Evolutionary conservation across 495 filamentous ascomycete species (phyloP).

Genomic region (Neurospora sp.): DNA sequence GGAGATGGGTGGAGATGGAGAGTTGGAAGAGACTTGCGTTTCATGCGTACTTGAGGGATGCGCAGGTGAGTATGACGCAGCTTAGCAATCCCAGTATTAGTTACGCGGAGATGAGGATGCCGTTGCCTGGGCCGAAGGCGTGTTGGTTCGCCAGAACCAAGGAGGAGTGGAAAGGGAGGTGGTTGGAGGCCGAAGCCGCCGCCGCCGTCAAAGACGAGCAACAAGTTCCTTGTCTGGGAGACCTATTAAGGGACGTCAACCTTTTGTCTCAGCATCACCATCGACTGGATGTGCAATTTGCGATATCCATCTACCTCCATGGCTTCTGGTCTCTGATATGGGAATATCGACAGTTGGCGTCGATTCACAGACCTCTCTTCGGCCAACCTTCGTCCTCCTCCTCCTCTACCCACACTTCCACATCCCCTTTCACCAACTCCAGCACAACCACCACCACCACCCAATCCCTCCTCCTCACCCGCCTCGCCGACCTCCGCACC

Average conservation of each 20-base stretch:
- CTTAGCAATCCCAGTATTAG: constrained; percentile 48
- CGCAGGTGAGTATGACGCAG: constrained; percentile 47
- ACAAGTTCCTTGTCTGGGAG: constrained; percentile 37
- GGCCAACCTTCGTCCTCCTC: not conserved
- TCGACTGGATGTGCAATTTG: constrained; percentile 39
- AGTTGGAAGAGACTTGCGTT: constrained; percentile 48
- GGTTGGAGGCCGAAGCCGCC: constrained; percentile 19
- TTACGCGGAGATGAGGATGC: constrained; percentile 52
- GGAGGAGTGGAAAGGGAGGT: constrained; percentile 45
- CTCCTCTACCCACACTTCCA: not conserved
- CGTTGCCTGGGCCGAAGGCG: constrained; percentile 41
- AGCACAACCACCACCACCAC: not conserved
- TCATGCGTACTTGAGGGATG: constrained; percentile 46
- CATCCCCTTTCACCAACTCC: not conserved
- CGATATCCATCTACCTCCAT: constrained; percentile 43
- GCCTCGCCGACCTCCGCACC: constrained; percentile 40
- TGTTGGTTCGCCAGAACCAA: constrained; percentile 49
- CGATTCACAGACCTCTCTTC: constrained; percentile 22
- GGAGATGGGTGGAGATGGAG: constrained; percentile 48
- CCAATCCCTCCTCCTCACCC: constrained; percentile 31
- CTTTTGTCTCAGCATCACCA: constrained; percentile 28
- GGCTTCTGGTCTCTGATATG: constrained; percentile 48
- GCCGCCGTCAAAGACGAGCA: constrained; percentile 12
- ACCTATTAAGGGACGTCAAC: constrained; percentile 42
- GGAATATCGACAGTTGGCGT: constrained; percentile 48